phyloP scores from a whole-genome alignment of 192 early-diverging fungal species.

The Geosiphon pyriformis region DNA sequence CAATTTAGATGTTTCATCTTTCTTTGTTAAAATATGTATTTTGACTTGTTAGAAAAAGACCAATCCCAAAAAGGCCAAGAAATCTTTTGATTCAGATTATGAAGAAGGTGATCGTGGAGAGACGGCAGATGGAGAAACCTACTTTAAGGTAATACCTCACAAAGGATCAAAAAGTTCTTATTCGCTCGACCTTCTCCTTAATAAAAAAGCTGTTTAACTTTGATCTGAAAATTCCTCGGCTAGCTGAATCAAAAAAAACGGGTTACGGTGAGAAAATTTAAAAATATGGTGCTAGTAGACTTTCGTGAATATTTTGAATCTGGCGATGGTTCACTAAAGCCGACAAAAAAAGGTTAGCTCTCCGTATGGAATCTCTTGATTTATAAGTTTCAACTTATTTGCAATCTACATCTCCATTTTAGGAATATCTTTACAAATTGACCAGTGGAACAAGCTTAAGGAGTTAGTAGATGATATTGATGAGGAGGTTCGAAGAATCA shows the following conservation, averaged over 20 bases:
- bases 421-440: conserved; percentile 13
- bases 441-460: conserved; percentile 18
- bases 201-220: not conserved
- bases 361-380: not conserved
- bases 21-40: not conserved
- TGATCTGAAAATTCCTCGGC: not conserved
- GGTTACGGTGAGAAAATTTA: conserved; percentile 8
- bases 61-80: not conserved
- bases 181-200: not conserved
- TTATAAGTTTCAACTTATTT: not conserved
- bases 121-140: conserved; percentile 5
- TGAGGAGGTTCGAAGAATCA: not conserved
- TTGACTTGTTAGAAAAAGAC: not conserved
- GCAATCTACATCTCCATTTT: not conserved
- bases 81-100: conserved; percentile 1
- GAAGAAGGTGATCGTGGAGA: conserved; percentile 8
- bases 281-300: conserved; percentile 10
- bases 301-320: conserved; percentile 10
- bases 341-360: conserved; percentile 1
- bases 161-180: not conserved
- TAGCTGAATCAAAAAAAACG: conserved; percentile 9
- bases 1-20: not conserved
- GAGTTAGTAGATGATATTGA: conserved; percentile 8
- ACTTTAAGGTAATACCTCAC: conserved; percentile 10
- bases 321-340: not conserved